These are phyloP conservation scores for Sporothrix euskadiensis DNA, from an alignment of 2,329 filamentous ascomycete species.

Conservation along the genomic window DNA sequence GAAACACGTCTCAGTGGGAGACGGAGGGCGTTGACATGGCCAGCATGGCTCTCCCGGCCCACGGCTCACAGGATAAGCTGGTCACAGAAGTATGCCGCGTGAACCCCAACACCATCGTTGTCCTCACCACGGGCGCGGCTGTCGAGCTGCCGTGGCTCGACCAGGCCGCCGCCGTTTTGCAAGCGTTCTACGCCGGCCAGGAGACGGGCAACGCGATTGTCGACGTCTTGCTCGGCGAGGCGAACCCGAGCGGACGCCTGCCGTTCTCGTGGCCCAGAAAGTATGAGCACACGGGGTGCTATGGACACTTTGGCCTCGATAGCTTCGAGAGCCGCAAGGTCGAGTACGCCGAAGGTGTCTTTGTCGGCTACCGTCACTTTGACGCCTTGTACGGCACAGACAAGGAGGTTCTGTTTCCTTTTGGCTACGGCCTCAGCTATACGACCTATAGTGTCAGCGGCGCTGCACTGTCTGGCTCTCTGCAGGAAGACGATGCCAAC, in stretches of 20 bases:
- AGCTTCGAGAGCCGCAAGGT: constrained; percentile 64
- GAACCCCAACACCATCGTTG: constrained; percentile 69
- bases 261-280: constrained; percentile 64
- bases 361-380: constrained; percentile 71
- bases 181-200: constrained; percentile 86
- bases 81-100: constrained; percentile 65
- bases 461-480: not conserved
- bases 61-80: constrained; percentile 62
- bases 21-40: constrained; percentile 76
- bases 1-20: constrained; percentile 80
- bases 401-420: constrained; percentile 36
- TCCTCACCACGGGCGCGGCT: constrained; percentile 76
- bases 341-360: constrained; percentile 70
- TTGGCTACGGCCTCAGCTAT: constrained; percentile 37
- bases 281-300: constrained; percentile 66
- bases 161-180: constrained; percentile 60
- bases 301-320: constrained; percentile 58
- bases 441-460: constrained; percentile 31
- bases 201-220: constrained; percentile 80
- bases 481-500: constrained; percentile 44
- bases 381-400: constrained; percentile 50
- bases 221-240: constrained; percentile 72
- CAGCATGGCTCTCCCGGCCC: constrained; percentile 72
- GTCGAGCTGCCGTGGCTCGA: constrained; percentile 69
- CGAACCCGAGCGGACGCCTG: constrained; percentile 69